phyloP scores from a whole-genome alignment of 2,329 filamentous ascomycete species.

The Neofusicoccum sp. region DNA sequence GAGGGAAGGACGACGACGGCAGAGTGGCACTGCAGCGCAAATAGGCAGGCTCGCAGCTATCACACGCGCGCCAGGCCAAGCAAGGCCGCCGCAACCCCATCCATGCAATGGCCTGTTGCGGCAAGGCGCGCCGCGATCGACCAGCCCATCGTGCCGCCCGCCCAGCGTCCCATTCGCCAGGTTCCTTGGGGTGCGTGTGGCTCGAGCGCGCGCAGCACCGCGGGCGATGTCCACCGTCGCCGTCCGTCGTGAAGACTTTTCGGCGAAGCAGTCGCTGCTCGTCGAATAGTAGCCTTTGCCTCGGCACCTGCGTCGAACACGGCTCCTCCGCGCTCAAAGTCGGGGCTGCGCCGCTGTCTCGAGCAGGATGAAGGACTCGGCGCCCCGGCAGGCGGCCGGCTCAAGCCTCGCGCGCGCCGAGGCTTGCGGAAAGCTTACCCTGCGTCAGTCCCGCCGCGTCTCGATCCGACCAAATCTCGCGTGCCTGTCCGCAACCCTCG shows the following conservation, averaged over 20 bases:
- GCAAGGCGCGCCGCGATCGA: constrained; percentile 13
- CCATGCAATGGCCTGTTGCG: constrained; percentile 27
- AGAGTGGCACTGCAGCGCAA: not conserved
- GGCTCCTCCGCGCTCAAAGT: not conserved
- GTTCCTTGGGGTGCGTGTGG: not conserved
- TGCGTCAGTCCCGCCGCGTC: no score
- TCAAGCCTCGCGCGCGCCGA: constrained; percentile 9
- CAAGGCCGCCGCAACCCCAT: constrained; percentile 23
- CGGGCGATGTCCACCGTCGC: not conserved
- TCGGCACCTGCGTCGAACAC: no score
- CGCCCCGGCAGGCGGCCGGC: constrained; percentile 1
- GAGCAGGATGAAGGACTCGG: not conserved
- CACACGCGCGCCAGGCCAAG: constrained; percentile 20
- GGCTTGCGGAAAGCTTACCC: no score
- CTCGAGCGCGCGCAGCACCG: not conserved
- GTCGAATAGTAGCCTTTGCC: no score
- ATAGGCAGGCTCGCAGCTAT: not conserved
- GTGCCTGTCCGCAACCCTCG: no score
- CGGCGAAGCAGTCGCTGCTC: no score
- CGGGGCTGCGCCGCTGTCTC: not conserved
- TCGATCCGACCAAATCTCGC: no score
- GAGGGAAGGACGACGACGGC: not conserved
- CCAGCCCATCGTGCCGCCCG: not conserved
- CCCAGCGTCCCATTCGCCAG: not conserved
- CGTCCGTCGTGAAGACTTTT: no score